Base-by-base conservation (phyloP, 2,329 filamentous ascomycete genomes). In the Dothideomycetes sp. region DNA sequence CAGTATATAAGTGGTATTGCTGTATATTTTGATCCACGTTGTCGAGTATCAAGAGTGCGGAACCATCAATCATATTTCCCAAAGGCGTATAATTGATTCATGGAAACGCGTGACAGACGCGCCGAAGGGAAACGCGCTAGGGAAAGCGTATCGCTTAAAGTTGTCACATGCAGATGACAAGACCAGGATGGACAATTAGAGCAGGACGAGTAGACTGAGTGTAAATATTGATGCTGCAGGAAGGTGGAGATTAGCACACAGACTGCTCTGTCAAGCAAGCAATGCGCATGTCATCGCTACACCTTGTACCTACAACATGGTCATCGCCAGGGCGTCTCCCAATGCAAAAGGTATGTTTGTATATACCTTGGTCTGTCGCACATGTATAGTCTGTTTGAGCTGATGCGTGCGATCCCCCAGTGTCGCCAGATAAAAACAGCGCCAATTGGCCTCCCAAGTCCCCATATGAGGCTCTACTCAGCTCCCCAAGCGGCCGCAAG, bases 401-500 rank as follows among this genome's bases (percentile, higher is more conserved):
- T 11, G n/a, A 27, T 19, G n/a, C n/a, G n/a, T n/a, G n/a, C n/a
- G n/a, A n/a, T n/a, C n/a, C n/a, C 16, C 33, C 34, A 42, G 42
- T 62, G 54, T 68, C 64, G 50, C 53, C 61, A 27, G 60, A 67
- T 49, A 56, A 56, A 57, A 57, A 61, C 58, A 46, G 64, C 55
- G 42, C 48, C 14, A 51, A 61, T 52, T 81, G 77, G 77, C 77
- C 77, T 41, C 77, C 77, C 14, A 67, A 70, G 51, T 80, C 76
- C 15, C 75, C 77, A 12, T 68, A 71, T 49, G 72, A 79, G 46
- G 77, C 75, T 16, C 64, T 80, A 12, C 61, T 79, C 42, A 76
- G 71, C 55, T 80, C 88, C 3, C 89, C 89, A 1, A 77, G 80
- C 48, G 89, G 87, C 38, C 81, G 87, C 52, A 77, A 81, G 56